Evolutionary conservation across 345 rosid genomes (phyloP).

Genomic region (Salix purpurea): DNA sequence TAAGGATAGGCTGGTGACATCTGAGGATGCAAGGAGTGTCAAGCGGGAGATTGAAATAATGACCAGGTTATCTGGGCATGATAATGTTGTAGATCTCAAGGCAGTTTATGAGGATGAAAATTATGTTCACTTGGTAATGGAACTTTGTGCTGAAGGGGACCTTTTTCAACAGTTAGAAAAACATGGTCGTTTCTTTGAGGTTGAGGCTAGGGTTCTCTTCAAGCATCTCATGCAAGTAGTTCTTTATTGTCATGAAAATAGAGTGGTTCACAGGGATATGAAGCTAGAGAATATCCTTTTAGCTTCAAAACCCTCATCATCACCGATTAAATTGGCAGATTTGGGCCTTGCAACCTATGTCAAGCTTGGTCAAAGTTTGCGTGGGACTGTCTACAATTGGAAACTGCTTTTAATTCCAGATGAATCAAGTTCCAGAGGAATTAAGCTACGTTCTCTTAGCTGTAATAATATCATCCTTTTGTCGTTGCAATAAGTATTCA

Average conservation of each 20-base stretch:
- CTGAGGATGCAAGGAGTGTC: slow-evolving; percentile 47
- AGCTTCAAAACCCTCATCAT: slow-evolving; percentile 50
- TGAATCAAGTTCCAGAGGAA: no score
- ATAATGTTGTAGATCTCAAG: slow-evolving; percentile 64
- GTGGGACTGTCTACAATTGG: no score
- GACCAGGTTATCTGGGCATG: slow-evolving; percentile 63
- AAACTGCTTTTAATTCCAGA: no score
- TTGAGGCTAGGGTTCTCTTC: slow-evolving; percentile 51
- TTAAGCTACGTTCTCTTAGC: no score
- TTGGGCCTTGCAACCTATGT: slow-evolving; percentile 67
- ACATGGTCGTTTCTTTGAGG: slow-evolving; percentile 50
- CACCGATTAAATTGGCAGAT: slow-evolving; percentile 62
- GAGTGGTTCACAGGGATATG: slow-evolving; percentile 62
- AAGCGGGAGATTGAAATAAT: slow-evolving; percentile 69
- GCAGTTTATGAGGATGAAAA: slow-evolving; percentile 67
- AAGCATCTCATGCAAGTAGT: slow-evolving; percentile 13
- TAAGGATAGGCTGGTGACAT: slow-evolving; percentile 55
- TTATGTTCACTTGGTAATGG: slow-evolving; percentile 62
- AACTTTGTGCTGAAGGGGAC: slow-evolving; percentile 72
- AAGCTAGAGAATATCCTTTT: slow-evolving; percentile 69
- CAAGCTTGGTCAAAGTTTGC: slow-evolving; percentile 33
- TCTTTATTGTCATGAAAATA: slow-evolving; percentile 54
- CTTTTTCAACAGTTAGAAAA: slow-evolving; percentile 53
- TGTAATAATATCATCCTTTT: no score
- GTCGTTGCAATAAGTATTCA: no score